These are phyloP conservation scores for Mitragyna speciosa DNA, from an alignment of 257 asterid species.

Conservation along the genomic window DNA sequence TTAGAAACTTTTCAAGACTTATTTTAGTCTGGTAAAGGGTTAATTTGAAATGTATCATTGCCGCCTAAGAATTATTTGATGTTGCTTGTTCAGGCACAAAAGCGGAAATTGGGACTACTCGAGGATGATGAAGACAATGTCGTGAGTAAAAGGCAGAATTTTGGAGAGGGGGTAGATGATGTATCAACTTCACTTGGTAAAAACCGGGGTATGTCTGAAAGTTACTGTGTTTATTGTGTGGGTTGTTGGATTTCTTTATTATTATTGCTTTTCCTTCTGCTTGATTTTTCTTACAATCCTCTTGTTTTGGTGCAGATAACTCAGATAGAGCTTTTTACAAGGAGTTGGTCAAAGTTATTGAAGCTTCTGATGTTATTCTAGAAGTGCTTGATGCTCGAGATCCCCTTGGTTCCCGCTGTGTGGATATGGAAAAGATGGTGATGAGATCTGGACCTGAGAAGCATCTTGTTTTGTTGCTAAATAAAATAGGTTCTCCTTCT, in stretches of 20 bases:
- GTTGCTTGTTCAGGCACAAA: slow-evolving; percentile 47
- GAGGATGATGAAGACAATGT: slow-evolving; percentile 54
- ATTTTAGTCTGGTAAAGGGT: not conserved
- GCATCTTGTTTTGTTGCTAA: slow-evolving; percentile 80
- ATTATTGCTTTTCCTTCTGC: not conserved
- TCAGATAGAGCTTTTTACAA: slow-evolving; percentile 82
- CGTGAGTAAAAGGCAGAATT: slow-evolving; percentile 32
- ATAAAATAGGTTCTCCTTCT: slow-evolving; percentile 69
- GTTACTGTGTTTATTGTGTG: not conserved
- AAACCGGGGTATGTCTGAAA: slow-evolving; percentile 48
- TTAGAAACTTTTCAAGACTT: not conserved
- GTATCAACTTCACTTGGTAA: slow-evolving; percentile 31
- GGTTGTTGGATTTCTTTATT: not conserved
- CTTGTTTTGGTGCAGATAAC: slow-evolving; percentile 43
- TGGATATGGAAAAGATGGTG: slow-evolving; percentile 93
- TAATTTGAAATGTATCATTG: not conserved
- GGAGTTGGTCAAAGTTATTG: slow-evolving; percentile 88
- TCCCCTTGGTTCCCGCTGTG: slow-evolving; percentile 90
- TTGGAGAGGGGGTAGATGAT: slow-evolving; percentile 36
- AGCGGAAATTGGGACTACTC: slow-evolving; percentile 76
- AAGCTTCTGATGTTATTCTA: slow-evolving; percentile 89
- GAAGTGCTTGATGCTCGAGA: slow-evolving; percentile 99
- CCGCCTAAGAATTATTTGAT: not conserved
- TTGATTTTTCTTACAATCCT: not conserved
- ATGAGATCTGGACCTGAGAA: slow-evolving; percentile 71